A percentile compares a stretch with the other conserved stretches of the same genome.
These are phyloP conservation scores for Amanita exitialis DNA, from an alignment of 768 basidiomycete species.

Conservation along the genomic window DNA sequence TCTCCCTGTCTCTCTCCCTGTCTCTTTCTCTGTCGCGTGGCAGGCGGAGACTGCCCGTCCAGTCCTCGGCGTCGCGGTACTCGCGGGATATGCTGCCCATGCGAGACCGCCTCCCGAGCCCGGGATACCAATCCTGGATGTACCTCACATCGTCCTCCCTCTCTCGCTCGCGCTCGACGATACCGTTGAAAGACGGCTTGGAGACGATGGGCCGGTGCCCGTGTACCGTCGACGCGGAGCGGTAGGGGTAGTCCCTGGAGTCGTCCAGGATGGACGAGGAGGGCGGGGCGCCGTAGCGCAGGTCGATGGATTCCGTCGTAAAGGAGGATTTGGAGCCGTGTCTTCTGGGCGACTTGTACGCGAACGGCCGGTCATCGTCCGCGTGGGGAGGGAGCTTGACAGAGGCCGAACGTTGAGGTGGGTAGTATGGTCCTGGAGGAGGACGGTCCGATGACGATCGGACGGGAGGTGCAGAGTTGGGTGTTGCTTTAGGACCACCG, in stretches of 20 bases:
- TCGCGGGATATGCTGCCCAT: neutral
- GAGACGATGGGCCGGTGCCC: neutral
- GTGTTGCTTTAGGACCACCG: neutral
- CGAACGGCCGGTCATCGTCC: slow-evolving; percentile 1
- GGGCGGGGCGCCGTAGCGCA: neutral
- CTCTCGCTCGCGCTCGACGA: neutral
- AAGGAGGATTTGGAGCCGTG: slow-evolving; percentile 3
- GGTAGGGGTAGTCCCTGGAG: neutral
- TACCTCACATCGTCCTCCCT: neutral
- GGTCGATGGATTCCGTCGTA: neutral
- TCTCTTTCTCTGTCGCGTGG: neutral
- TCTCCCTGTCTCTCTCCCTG: neutral
- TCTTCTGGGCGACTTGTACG: slow-evolving; percentile 2
- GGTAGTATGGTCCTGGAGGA: neutral
- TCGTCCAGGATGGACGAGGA: too few species aligned
- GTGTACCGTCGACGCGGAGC: neutral
- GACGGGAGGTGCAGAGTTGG: neutral
- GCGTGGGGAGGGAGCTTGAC: neutral
- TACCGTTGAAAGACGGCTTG: neutral
- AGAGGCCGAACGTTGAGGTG: neutral
- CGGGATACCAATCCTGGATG: neutral
- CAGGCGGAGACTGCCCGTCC: neutral
- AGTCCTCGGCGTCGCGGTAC: neutral
- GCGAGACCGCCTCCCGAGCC: neutral
- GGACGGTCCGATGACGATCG: neutral